Base-by-base conservation (phyloP, 2,329 filamentous ascomycete species). In the Metarhizium guizhouense region DNA sequence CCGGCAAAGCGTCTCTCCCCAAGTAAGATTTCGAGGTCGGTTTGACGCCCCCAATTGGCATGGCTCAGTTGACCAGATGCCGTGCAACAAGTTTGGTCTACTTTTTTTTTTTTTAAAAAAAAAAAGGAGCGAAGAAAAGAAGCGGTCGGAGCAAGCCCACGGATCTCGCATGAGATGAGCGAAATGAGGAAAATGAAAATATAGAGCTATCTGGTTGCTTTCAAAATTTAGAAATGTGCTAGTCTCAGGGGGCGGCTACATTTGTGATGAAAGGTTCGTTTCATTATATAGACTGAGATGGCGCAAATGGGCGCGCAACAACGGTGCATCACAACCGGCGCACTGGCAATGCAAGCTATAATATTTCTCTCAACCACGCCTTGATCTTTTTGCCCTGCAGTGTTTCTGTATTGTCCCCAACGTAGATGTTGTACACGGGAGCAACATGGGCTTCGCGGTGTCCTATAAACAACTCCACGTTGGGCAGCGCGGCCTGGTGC, bases 1-100 rank as follows among this genome's bases (percentile, higher is more conserved):
- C 60, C 8, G 65, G 63, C 30, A 70, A 65, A 58, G 61, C 63
- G 13, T 36, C 54, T 4, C 34, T 57, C 34, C 56, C 49, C n/a
- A 52, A 54, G 36, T 54, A 48, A 30, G 3, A 6, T 10, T 6
- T 10, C n/a, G 7, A 45, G 20, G n/a, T 8, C 6, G 11, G 16
- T 6, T 13, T 18, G 3, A 6, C 42, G 42, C 18, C n/a, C 7
- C 38, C 38, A 6, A 14, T 18, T 10, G 18, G 7, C n/a, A 3
- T 45, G 42, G n/a, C 18, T 18, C 42, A 6, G 6, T 20, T 20
- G 42, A 4, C n/a, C 42, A 16, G 16, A 20, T 16, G 18, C n/a
- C n/a, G 20, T 20, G 6, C n/a, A 45, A 45, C 42, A 6, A 11
- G 42, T 16, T 20, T 8, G 8, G 42, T 45, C 18, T 45, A 45